Percentiles rank a stretch among this genome's conserved stretches.
Conservation (phyloP, 352 stramenopile species). For the Pythium brachiatum region DNA sequence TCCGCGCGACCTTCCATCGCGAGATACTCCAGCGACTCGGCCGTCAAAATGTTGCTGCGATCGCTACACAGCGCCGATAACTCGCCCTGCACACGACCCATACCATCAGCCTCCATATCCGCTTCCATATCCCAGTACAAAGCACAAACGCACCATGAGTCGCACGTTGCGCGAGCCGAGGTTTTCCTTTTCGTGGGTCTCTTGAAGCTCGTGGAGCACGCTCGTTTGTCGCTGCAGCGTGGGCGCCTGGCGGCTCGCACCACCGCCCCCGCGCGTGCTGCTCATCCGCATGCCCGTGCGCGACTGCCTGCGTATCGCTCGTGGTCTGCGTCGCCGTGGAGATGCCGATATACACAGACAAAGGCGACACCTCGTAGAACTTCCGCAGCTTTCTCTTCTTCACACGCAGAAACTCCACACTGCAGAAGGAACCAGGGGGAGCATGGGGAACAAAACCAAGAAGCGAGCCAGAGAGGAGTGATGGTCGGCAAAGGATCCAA, state of each 20-base stretch:
- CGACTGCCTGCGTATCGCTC: background rate
- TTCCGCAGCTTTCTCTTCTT: background rate
- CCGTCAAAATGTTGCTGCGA: slow-evolving; percentile 67
- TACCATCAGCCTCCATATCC: background rate
- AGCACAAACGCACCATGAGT: slow-evolving; percentile 51
- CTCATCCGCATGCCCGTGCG: slow-evolving; percentile 26
- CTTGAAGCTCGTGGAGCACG: slow-evolving; percentile 76
- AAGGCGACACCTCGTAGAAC: background rate
- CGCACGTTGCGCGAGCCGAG: slow-evolving; percentile 67
- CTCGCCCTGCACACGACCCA: slow-evolving; percentile 33
- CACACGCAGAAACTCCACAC: slow-evolving; percentile 5
- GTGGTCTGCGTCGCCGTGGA: background rate
- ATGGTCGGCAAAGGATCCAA: slow-evolving; percentile 27
- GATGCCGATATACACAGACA: background rate
- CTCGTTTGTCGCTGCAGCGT: slow-evolving; percentile 59
- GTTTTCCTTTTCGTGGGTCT: slow-evolving; percentile 73
- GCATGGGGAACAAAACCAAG: slow-evolving; percentile 2
- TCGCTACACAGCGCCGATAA: slow-evolving; percentile 70
- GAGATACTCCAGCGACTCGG: slow-evolving; percentile 74
- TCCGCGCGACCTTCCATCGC: slow-evolving; percentile 54
- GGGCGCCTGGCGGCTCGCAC: slow-evolving; percentile 16
- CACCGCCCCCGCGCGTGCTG: slow-evolving; percentile 20
- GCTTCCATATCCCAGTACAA: background rate
- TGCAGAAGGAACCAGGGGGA: slow-evolving; percentile 1
- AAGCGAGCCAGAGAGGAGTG: slow-evolving; percentile 16